Evolutionary conservation across 306 rosid species (phyloP).

Genomic region (Cicer pinnatifidum): DNA sequence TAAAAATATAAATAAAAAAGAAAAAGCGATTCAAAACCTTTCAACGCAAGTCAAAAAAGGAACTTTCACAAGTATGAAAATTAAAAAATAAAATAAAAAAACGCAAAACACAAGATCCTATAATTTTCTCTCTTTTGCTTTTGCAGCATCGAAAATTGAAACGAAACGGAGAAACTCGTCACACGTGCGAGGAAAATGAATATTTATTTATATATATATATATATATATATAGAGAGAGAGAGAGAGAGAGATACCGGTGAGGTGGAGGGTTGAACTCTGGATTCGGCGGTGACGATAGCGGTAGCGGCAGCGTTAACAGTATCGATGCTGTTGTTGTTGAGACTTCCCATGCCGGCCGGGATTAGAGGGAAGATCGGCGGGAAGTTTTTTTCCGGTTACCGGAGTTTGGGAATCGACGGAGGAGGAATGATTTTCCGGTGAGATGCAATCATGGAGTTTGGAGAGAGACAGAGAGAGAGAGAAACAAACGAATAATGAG

Average conservation of each 20-base stretch:
- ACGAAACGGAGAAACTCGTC: slow-evolving; percentile 13
- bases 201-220: background rate
- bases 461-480: background rate
- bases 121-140: slow-evolving; percentile 35
- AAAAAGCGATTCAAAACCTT: slow-evolving; percentile 38
- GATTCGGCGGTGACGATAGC: slow-evolving; percentile 89
- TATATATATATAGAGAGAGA: background rate
- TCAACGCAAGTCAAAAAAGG: slow-evolving; percentile 46
- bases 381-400: slow-evolving; percentile 39
- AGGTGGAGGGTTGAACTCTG: slow-evolving; percentile 73
- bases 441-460: slow-evolving; percentile 57
- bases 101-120: slow-evolving; percentile 51
- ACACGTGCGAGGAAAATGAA: slow-evolving; percentile 4
- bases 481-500: background rate
- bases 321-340: slow-evolving; percentile 72
- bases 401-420: slow-evolving; percentile 33
- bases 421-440: slow-evolving; percentile 23
- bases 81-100: background rate
- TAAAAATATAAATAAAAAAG: slow-evolving; percentile 31
- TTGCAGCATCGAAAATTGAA: slow-evolving; percentile 41
- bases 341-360: slow-evolving; percentile 58
- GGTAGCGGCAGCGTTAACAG: slow-evolving; percentile 90
- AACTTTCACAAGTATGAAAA: slow-evolving; percentile 28
- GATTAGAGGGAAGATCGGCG: background rate
- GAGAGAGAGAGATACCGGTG: slow-evolving; percentile 54